Evolutionary conservation across 2,329 filamentous ascomycete species (phyloP).

Genomic region (Hymenoscyphus fraxineus): DNA sequence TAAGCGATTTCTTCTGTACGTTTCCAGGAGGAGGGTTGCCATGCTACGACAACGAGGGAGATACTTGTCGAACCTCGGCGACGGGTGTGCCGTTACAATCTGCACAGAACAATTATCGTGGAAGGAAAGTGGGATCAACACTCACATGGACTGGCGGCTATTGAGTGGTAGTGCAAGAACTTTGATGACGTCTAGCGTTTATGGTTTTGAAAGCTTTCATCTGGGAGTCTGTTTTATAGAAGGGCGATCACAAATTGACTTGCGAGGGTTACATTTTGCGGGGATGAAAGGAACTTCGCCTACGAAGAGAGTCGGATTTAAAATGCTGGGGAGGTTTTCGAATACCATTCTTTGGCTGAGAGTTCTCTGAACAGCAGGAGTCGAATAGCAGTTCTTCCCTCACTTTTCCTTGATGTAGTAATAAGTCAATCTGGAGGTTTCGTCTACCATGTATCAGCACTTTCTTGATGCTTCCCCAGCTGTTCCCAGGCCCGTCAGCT

Average conservation of each 20-base stretch:
- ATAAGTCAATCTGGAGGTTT: background rate
- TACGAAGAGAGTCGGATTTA: background rate
- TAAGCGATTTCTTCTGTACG: conserved; percentile 2
- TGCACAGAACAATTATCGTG: conserved; percentile 1
- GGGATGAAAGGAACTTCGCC: background rate
- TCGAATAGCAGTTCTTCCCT: background rate
- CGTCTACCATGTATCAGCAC: background rate
- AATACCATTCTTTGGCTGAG: background rate
- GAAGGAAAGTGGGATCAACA: conserved; percentile 2
- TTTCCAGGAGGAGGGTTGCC: conserved; percentile 3
- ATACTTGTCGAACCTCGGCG: background rate
- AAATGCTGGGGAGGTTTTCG: background rate
- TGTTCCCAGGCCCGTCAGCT: background rate
- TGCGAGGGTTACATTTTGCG: background rate
- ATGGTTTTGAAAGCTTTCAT: background rate
- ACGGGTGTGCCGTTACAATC: conserved; percentile 5
- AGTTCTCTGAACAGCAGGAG: background rate
- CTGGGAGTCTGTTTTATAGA: background rate
- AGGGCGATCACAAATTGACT: background rate
- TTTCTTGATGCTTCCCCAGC: background rate
- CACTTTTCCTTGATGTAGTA: background rate
- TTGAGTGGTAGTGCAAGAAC: background rate
- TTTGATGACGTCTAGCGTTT: background rate
- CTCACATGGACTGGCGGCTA: background rate
- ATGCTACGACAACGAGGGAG: background rate